A percentile compares a stretch with the other conserved stretches of the same genome.
Evolutionary conservation across 2,329 filamentous ascomycete genomes (phyloP).

Genomic region (Apiospora malaysiana): DNA sequence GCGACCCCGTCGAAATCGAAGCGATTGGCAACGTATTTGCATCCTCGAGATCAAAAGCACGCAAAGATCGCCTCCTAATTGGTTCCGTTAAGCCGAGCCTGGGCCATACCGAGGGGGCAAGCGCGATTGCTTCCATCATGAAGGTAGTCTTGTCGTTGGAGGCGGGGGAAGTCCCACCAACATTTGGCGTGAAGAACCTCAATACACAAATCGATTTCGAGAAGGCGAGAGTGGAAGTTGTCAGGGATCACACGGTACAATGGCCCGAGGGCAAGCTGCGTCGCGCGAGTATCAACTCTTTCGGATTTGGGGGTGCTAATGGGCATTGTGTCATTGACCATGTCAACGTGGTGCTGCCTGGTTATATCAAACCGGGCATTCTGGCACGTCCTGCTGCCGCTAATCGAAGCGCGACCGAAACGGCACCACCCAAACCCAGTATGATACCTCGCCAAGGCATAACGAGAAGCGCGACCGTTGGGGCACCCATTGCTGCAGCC

Average conservation of each 20-base stretch:
- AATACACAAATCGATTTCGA: constrained; percentile 36
- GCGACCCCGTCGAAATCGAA: constrained; percentile 46
- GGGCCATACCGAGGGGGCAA: constrained; percentile 35
- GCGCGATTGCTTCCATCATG: constrained; percentile 33
- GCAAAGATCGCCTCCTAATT: constrained; percentile 27
- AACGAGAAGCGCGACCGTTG: no score
- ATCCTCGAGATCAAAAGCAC: constrained; percentile 11
- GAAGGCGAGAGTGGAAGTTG: constrained; percentile 28
- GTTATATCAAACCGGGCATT: constrained; percentile 21
- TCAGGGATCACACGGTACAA: constrained; percentile 22
- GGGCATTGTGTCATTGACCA: constrained; percentile 40
- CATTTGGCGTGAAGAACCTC: constrained; percentile 28
- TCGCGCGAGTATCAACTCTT: constrained; percentile 41
- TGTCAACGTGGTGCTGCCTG: constrained; percentile 27
- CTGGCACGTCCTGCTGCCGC: not conserved
- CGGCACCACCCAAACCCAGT: no score
- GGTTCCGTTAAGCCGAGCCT: constrained; percentile 32
- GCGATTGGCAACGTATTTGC: constrained; percentile 35
- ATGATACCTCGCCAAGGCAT: no score
- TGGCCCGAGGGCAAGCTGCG: constrained; percentile 32
- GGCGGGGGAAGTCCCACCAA: constrained; percentile 34
- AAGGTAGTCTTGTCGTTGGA: constrained; percentile 35
- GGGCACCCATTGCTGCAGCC: not conserved
- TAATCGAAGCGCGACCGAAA: not conserved
- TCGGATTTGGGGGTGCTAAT: constrained; percentile 44